Percentiles rank a stretch among this genome's conserved stretches.
phyloP scores from a whole-genome alignment of 1,284 basidiomycete genomes.

The Marasmius sp. region DNA sequence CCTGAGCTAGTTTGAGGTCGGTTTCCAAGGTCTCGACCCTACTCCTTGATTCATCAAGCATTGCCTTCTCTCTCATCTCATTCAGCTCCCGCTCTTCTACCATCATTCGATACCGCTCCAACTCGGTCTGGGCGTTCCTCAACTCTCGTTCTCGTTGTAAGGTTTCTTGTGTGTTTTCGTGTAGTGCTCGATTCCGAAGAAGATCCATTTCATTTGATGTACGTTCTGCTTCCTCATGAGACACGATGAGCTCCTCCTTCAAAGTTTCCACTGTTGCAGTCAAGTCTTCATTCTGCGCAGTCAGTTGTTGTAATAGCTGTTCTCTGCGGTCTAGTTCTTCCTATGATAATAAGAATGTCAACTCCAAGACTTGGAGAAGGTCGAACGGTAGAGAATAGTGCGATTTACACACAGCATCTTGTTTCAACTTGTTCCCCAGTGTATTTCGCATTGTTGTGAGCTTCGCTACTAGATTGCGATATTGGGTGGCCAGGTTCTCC shows the following conservation, averaged over 20 bases:
- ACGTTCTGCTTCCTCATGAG: constrained; percentile 72
- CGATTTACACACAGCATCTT: constrained; percentile 83
- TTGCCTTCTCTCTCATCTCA: constrained; percentile 72
- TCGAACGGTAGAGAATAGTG: not conserved
- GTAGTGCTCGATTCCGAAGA: constrained; percentile 60
- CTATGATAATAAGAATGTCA: constrained; percentile 43
- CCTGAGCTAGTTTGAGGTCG: constrained; percentile 66
- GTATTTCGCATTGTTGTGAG: constrained; percentile 92
- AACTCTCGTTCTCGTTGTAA: constrained; percentile 78
- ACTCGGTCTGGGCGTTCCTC: constrained; percentile 76
- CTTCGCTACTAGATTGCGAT: constrained; percentile 84
- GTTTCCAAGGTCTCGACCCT: constrained; percentile 59
- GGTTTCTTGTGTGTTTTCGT: constrained; percentile 69
- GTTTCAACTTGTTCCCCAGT: constrained; percentile 91
- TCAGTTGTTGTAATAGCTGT: constrained; percentile 75
- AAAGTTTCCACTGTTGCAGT: constrained; percentile 69
- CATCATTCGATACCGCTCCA: constrained; percentile 83
- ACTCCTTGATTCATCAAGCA: constrained; percentile 66
- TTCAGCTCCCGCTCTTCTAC: constrained; percentile 87
- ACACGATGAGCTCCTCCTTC: constrained; percentile 72
- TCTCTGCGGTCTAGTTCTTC: constrained; percentile 95
- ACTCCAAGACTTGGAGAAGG: constrained; percentile 6
- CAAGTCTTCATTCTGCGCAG: constrained; percentile 76
- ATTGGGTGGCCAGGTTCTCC: constrained; percentile 82
- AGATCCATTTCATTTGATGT: constrained; percentile 68